Percentiles rank a stretch among this genome's conserved stretches.
phyloP scores from a whole-genome alignment of 257 asterid genomes.

The Solanum phureja region DNA sequence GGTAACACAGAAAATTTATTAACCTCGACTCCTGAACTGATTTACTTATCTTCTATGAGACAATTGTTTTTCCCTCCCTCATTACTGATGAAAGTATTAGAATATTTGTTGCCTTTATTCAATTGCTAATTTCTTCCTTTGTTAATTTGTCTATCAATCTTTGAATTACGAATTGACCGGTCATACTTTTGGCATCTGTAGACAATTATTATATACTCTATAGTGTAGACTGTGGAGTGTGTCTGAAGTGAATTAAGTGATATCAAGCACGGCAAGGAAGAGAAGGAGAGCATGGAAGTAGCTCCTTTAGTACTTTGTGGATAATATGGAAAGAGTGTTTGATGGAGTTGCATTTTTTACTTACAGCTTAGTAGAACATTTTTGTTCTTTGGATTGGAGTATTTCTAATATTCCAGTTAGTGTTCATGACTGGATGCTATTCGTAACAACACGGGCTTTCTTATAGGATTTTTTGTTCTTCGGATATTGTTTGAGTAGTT shows the following conservation, averaged over 20 bases:
- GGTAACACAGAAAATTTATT: neutral
- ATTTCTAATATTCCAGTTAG: neutral
- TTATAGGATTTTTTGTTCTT: neutral
- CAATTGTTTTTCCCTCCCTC: neutral
- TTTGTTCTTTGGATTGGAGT: neutral
- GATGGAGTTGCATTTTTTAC: neutral
- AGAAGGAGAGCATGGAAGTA: neutral
- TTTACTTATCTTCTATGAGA: neutral
- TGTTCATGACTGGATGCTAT: neutral
- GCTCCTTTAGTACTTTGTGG: neutral
- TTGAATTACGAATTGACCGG: neutral
- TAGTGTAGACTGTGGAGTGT: neutral
- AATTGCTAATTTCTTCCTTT: neutral
- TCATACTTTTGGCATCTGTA: neutral
- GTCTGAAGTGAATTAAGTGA: neutral
- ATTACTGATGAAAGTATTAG: neutral
- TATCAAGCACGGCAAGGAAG: neutral
- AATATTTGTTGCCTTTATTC: neutral
- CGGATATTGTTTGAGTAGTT: neutral
- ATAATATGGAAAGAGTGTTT: neutral
- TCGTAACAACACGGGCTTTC: neutral
- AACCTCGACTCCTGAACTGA: neutral
- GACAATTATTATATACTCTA: neutral
- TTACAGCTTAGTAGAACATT: neutral
- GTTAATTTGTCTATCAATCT: neutral